A percentile compares a stretch with the other conserved stretches of the same genome.
Conservation (phyloP, 2,329 filamentous ascomycete species). For the Beauveria australis region DNA sequence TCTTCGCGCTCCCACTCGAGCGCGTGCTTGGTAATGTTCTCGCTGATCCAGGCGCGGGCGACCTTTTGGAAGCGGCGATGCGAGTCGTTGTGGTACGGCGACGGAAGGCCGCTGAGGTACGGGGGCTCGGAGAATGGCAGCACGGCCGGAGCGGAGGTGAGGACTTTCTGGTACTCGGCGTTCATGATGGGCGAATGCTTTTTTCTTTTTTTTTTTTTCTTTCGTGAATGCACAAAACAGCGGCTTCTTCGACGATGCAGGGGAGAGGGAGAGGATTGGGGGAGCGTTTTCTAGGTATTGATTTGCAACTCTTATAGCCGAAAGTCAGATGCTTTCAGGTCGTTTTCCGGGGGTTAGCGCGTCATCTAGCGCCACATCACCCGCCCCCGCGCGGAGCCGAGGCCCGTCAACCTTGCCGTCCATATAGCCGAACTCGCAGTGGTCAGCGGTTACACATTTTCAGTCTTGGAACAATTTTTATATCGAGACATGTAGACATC, state of each 20-base stretch:
- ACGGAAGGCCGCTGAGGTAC: conserved; percentile 60
- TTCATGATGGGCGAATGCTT: conserved; percentile 2
- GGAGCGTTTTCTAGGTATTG: neutral
- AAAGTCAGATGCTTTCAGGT: neutral
- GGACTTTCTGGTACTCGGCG: conserved; percentile 7
- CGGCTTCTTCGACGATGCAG: neutral
- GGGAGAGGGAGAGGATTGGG: no score
- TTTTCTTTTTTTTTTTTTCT: no score
- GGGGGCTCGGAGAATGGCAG: conserved; percentile 63
- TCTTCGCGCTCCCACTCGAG: conserved; percentile 64
- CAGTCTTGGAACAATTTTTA: neutral
- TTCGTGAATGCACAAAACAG: no score
- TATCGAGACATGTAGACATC: neutral
- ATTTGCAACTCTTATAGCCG: neutral
- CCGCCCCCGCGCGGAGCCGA: conserved; percentile 6
- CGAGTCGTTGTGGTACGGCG: conserved; percentile 60
- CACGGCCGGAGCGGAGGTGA: conserved; percentile 9
- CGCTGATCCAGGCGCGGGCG: conserved; percentile 56
- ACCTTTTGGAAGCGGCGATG: conserved; percentile 59
- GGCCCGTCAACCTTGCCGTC: neutral
- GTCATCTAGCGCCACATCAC: neutral
- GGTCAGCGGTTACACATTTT: neutral
- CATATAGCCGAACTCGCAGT: conserved; percentile 5
- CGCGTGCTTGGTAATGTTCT: conserved; percentile 53
- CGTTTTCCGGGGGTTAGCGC: neutral